Percentiles rank a stretch among this genome's conserved stretches.
Conservation (phyloP, 2,329 filamentous ascomycete genomes). For the Cordyceps tenuipes region DNA sequence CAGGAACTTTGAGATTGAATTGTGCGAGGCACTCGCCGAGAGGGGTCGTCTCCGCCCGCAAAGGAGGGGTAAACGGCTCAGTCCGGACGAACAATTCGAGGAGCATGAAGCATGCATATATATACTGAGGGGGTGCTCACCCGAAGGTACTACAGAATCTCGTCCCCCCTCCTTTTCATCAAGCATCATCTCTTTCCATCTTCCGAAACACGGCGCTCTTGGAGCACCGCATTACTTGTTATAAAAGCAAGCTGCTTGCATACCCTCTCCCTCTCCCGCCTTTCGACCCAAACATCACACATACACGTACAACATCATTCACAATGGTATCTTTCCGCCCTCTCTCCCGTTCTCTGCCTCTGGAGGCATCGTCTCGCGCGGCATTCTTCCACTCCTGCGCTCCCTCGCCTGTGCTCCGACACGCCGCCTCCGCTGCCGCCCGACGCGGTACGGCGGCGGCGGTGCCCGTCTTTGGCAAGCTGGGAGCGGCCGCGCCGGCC, state of each 20-base stretch:
- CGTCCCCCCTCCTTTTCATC: background rate
- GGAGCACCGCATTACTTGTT: background rate
- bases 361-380: constrained; percentile 18
- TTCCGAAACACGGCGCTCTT: background rate
- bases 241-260: constrained; percentile 2
- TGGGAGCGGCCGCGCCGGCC: constrained; percentile 20
- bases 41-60: background rate
- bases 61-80: background rate
- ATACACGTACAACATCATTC: constrained; percentile 1
- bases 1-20: background rate
- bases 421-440: constrained; percentile 8
- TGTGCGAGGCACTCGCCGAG: background rate
- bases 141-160: background rate
- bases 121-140: constrained; percentile 4
- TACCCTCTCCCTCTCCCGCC: background rate
- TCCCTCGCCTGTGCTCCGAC: constrained; percentile 15
- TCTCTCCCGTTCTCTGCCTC: constrained; percentile 19
- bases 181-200: background rate
- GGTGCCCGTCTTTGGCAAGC: constrained; percentile 27
- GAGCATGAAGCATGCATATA: background rate
- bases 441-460: background rate
- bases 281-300: background rate
- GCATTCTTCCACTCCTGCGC: constrained; percentile 18
- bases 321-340: constrained; percentile 27
- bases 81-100: background rate